Evolutionary conservation across 2,329 filamentous ascomycete species (phyloP).

Genomic region (Zymoseptoria pseudotritici): DNA sequence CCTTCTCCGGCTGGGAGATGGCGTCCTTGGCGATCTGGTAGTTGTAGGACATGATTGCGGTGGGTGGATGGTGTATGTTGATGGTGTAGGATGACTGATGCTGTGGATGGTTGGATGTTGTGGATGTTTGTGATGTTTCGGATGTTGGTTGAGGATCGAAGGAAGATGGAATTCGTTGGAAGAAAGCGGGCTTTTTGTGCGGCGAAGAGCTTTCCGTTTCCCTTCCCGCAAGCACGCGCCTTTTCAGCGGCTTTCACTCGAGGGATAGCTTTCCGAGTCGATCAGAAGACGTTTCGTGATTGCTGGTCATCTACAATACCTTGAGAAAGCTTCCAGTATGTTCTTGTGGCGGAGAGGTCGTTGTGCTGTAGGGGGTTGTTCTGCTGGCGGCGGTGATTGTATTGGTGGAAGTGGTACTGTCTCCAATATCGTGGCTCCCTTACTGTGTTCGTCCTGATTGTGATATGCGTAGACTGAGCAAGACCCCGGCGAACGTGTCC

Average conservation of each 20-base stretch:
- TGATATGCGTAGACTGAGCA: no score
- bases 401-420: not conserved
- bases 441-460: no score
- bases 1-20: slow-evolving; percentile 24
- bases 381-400: not conserved
- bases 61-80: not conserved
- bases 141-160: not conserved
- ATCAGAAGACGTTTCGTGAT: not conserved
- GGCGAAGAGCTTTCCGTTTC: not conserved
- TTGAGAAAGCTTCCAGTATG: not conserved
- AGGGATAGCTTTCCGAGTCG: not conserved
- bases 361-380: not conserved
- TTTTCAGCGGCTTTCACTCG: not conserved
- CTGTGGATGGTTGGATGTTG: not conserved
- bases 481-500: no score
- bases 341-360: not conserved
- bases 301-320: not conserved
- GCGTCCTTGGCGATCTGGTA: slow-evolving; percentile 18
- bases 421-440: no score
- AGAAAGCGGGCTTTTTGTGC: not conserved
- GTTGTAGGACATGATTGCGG: slow-evolving; percentile 19
- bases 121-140: not conserved
- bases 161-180: not conserved
- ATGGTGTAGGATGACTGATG: not conserved
- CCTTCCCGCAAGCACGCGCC: not conserved